phyloP scores from a whole-genome alignment of 306 rosid genomes.

The Quercus agrifolia region DNA sequence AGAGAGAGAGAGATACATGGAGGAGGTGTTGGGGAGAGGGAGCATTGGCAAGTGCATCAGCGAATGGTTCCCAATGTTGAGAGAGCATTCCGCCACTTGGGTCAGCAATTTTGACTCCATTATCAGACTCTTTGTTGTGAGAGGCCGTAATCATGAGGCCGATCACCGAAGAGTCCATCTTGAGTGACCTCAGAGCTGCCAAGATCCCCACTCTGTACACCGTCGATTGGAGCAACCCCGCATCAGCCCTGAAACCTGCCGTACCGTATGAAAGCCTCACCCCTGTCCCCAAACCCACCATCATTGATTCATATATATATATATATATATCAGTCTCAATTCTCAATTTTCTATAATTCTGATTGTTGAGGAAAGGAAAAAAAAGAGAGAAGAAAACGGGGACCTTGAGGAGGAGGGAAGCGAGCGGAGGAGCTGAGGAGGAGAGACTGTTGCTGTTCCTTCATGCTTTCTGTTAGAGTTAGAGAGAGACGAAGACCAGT shows the following conservation, averaged over 20 bases:
- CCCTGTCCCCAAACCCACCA: constrained; percentile 29
- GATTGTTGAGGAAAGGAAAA: background rate
- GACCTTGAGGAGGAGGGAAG: constrained; percentile 65
- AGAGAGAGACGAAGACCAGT: too few relatives aligned
- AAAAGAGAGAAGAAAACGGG: background rate
- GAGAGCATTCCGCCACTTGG: constrained; percentile 84
- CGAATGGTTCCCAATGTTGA: constrained; percentile 92
- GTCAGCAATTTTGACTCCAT: constrained; percentile 87
- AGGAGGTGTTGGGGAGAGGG: constrained; percentile 56
- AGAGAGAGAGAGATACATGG: constrained; percentile 16
- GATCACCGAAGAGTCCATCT: constrained; percentile 46
- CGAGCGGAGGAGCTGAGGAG: constrained; percentile 50
- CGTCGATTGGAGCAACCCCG: constrained; percentile 60
- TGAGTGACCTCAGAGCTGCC: constrained; percentile 72
- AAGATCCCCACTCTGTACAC: constrained; percentile 69
- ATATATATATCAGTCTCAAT: background rate
- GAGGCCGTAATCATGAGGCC: constrained; percentile 94
- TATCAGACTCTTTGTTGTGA: constrained; percentile 78
- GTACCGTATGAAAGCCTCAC: constrained; percentile 75
- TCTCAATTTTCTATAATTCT: background rate
- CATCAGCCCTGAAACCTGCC: constrained; percentile 83
- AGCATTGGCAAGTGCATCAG: constrained; percentile 72
- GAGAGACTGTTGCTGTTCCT: constrained; percentile 52
- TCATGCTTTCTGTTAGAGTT: constrained; percentile 32
- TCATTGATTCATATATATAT: background rate